Base-by-base conservation (phyloP, 108 stramenopile genomes). In the Aurantiochytrium sp. region DNA sequence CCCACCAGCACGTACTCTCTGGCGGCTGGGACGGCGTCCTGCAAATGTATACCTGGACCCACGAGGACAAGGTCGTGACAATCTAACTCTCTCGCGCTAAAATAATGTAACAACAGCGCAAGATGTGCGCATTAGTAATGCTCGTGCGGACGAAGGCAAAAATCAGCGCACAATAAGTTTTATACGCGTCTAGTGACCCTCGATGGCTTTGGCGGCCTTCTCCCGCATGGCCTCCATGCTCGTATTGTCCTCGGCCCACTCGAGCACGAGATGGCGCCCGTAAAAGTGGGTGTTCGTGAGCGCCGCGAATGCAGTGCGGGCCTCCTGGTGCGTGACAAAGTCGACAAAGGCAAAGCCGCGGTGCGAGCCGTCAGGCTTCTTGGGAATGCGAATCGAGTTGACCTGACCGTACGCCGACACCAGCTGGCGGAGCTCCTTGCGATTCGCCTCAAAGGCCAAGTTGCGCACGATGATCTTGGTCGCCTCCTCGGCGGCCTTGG, bases 291-390 rank as follows among this genome's bases (percentile, higher is more conserved):
- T 98, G 50, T 92, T 69, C 4, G 95, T 93, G 21, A 99, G 90
- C 30, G 96, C 89, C 19, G 85, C 89, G 93, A 96, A 96, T 2
- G 98, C 98, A 42, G 92, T 91, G 87, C 89, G 68, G 5, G 99
- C 98, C 90, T 99, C 98, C 88, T 97, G 95, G n/a, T 88, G 68
- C 6, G 97, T 96, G 68, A 93, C 54, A 89, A 96, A 99, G 37
- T 99, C 98, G 22, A 98, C 95, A 89, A 99, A 99, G 34, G 97
- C 98, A 89, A 99, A 99, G 5, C 99, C 99, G 52, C 99, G 98
- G 91, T 97, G 96, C 12, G 89, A 89, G 21, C 98, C 98, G 90
- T 97, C 98, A 88, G 97, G 96, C 91, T 97, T 97, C 89, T 97
- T 97, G 4, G 99, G 99, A n/a, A 99, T 89, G 4, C 98, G 97